Percentiles rank a stretch among this genome's conserved stretches.
These are phyloP conservation scores for Lepidium africanum DNA, from an alignment of 345 rosid species.

Conservation along the genomic window DNA sequence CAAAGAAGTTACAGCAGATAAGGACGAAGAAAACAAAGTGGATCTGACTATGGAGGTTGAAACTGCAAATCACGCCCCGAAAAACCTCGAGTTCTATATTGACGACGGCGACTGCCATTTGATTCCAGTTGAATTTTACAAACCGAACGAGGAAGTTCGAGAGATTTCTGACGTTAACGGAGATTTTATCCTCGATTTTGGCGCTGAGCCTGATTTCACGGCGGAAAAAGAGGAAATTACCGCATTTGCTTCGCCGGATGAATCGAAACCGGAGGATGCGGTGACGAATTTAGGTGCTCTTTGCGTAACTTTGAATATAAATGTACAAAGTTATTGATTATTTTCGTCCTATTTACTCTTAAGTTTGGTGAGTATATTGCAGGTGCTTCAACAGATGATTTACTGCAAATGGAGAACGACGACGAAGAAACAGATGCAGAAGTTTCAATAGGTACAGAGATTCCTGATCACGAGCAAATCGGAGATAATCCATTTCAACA, in stretches of 20 bases:
- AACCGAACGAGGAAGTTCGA: conserved; percentile 38
- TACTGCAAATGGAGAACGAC: conserved; percentile 24
- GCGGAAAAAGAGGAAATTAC: conserved; percentile 21
- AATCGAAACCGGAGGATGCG: conserved; percentile 14
- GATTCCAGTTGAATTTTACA: conserved; percentile 65
- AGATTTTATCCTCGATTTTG: conserved; percentile 76
- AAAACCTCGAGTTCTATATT: conserved; percentile 74
- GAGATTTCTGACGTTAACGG: conserved; percentile 36
- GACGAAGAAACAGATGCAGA: conserved; percentile 70
- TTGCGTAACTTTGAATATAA: neutral
- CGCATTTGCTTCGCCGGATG: conserved; percentile 18
- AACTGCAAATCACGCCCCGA: conserved; percentile 23
- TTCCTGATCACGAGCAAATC: conserved; percentile 67
- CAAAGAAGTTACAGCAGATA: conserved; percentile 19
- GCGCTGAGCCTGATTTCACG: conserved; percentile 30
- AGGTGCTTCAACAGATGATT: conserved; percentile 32
- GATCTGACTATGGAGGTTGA: conserved; percentile 24
- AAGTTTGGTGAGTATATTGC: neutral
- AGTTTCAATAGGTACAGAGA: conserved; percentile 76
- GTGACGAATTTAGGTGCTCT: conserved; percentile 9
- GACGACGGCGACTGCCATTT: conserved; percentile 62
- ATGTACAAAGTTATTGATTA: neutral
- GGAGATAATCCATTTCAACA: conserved; percentile 40
- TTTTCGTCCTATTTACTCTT: neutral
- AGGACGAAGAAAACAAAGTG: conserved; percentile 27